Percentiles rank a stretch among this genome's conserved stretches.
phyloP scores from a whole-genome alignment of 2,329 filamentous ascomycete species.

The Neonectria punicea region DNA sequence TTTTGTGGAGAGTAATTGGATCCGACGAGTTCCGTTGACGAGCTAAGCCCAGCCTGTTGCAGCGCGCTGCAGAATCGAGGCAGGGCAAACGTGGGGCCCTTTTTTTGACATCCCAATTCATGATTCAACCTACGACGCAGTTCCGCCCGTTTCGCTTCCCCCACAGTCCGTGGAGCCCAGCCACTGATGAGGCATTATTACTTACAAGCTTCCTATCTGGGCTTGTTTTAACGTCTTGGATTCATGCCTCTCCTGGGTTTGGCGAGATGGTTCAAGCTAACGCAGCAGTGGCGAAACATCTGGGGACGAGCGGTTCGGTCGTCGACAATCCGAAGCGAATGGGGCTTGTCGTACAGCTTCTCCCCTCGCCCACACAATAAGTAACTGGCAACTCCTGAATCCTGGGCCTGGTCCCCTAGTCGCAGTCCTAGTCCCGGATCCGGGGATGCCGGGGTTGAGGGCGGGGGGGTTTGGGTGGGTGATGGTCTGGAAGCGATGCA shows the following conservation, averaged over 20 bases:
- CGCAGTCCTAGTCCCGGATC: constrained; percentile 11
- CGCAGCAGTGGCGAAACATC: not conserved
- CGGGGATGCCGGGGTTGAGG: constrained; percentile 9
- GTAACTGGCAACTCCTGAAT: too few species aligned
- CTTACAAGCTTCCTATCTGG: constrained; percentile 1
- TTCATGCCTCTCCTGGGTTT: not conserved
- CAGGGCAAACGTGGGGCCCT: constrained; percentile 15
- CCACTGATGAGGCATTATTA: constrained; percentile 21
- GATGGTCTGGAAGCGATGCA: constrained; percentile 20
- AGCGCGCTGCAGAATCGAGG: not conserved
- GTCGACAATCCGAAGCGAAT: not conserved
- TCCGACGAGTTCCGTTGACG: not conserved
- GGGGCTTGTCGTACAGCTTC: not conserved
- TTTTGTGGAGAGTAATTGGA: constrained; percentile 2
- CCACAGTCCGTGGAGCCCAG: not conserved
- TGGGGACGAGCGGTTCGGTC: not conserved
- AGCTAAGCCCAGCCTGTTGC: constrained; percentile 9
- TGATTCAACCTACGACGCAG: not conserved
- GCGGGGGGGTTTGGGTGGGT: constrained; percentile 4
- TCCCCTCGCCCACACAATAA: not conserved
- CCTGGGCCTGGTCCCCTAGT: not conserved
- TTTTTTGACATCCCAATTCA: not conserved
- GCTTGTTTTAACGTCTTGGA: not conserved
- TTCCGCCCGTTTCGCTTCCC: not conserved
- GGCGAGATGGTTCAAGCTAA: not conserved